Evolutionary conservation across 2,329 filamentous ascomycete genomes (phyloP).

Genomic region (Lanzia echinophila): DNA sequence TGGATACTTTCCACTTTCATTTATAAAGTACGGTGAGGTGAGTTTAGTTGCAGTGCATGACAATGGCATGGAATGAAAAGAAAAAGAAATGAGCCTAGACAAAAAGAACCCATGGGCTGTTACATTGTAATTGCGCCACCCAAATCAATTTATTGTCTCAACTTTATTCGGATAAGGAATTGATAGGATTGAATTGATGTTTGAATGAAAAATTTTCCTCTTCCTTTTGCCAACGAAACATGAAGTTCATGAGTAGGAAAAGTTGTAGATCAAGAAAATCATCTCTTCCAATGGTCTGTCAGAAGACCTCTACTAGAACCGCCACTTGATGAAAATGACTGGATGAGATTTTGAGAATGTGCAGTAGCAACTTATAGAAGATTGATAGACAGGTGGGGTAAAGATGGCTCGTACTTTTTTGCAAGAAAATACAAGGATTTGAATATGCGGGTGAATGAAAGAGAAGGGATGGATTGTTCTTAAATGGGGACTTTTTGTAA

Average conservation of each 20-base stretch:
- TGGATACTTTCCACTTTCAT: not conserved
- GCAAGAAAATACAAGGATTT: not conserved
- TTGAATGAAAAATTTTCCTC: not conserved
- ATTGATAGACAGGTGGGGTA: too few relatives aligned
- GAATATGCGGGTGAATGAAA: not conserved
- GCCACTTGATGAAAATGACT: too few relatives aligned
- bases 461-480: not conserved
- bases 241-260: too few relatives aligned
- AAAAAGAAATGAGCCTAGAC: not conserved
- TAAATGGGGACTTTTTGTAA: not conserved
- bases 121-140: not conserved
- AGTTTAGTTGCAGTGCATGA: not conserved
- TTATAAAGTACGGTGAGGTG: not conserved
- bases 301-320: too few relatives aligned
- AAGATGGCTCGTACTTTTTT: not conserved
- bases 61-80: not conserved
- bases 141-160: not conserved
- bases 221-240: too few relatives aligned
- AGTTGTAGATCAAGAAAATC: too few relatives aligned
- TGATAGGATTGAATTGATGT: not conserved
- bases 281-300: too few relatives aligned
- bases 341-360: too few relatives aligned
- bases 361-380: too few relatives aligned
- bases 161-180: not conserved
- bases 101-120: not conserved